Conservation (phyloP, 2,329 filamentous ascomycete species). For the Penicillium sclerotiorum region DNA sequence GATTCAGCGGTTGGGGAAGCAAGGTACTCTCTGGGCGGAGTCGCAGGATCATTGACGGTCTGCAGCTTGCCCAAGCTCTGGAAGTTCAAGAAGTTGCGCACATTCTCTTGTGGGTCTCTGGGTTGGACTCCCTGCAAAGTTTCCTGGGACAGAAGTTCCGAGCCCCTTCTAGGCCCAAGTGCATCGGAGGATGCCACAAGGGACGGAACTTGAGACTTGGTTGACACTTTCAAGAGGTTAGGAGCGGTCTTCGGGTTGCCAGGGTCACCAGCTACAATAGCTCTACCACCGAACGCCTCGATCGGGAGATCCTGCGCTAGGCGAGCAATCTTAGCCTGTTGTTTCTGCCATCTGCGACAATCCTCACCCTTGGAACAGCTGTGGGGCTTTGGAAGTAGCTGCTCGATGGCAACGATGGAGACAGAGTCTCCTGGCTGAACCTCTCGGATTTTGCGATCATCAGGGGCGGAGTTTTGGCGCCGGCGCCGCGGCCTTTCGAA, state of each 20-base stretch:
- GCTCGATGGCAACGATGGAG: slow-evolving; percentile 90
- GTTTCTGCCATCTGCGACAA: slow-evolving; percentile 78
- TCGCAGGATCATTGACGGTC: slow-evolving; percentile 57
- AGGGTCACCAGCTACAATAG: slow-evolving; percentile 77
- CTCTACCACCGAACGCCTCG: slow-evolving; percentile 67
- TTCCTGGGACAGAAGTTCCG: slow-evolving; percentile 72
- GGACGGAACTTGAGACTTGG: slow-evolving; percentile 76
- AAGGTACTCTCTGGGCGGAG: slow-evolving; percentile 54
- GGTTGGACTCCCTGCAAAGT: slow-evolving; percentile 69
- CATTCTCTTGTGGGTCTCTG: slow-evolving; percentile 87
- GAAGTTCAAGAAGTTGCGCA: slow-evolving; percentile 86
- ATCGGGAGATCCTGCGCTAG: slow-evolving; percentile 77
- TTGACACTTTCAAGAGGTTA: slow-evolving; percentile 63
- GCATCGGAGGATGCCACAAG: slow-evolving; percentile 90
- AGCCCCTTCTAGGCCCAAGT: slow-evolving; percentile 69
- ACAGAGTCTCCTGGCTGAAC: slow-evolving; percentile 74
- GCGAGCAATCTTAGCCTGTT: slow-evolving; percentile 74
- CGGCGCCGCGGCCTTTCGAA: slow-evolving; percentile 16
- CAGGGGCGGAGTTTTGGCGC: slow-evolving; percentile 15
- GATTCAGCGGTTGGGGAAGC: slow-evolving; percentile 12
- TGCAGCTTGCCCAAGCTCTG: slow-evolving; percentile 59
- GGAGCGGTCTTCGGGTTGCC: slow-evolving; percentile 70
- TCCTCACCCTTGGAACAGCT: slow-evolving; percentile 83
- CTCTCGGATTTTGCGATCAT: neutral
- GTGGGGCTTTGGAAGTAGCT: slow-evolving; percentile 81